A percentile compares a stretch with the other conserved stretches of the same genome.
Conservation (phyloP, 148 eudicot species). For the Salicornia ramosissima region DNA sequence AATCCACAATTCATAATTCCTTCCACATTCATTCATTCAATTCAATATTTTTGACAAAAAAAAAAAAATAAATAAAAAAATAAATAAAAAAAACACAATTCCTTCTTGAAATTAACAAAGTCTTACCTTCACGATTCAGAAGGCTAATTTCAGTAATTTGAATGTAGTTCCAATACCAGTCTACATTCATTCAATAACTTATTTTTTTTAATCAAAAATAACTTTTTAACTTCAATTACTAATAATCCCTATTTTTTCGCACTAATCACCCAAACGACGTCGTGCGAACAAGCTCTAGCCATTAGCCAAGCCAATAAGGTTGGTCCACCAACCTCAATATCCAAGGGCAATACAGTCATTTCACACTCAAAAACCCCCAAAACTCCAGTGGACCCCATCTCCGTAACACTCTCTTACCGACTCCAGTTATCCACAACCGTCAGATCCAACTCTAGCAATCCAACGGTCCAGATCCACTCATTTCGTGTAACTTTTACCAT, state of each 20-base stretch:
- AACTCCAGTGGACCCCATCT: not conserved
- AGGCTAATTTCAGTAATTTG: slow-evolving; percentile 4
- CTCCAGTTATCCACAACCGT: slow-evolving; percentile 16
- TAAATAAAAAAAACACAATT: not conserved
- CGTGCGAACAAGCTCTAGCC: slow-evolving; percentile 7
- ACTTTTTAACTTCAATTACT: not conserved
- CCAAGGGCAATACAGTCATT: slow-evolving; percentile 15
- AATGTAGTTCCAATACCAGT: slow-evolving; percentile 10
- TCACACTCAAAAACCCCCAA: not conserved
- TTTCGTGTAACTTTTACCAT: not conserved
- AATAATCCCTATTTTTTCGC: not conserved
- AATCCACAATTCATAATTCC: too few species aligned
- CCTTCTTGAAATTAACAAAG: not conserved
- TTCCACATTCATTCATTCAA: too few species aligned
- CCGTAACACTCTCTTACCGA: slow-evolving; percentile 18
- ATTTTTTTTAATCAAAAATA: too few species aligned
- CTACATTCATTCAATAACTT: slow-evolving; percentile 16
- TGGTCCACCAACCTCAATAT: slow-evolving; percentile 13
- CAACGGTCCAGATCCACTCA: slow-evolving; percentile 7
- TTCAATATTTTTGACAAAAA: too few species aligned
- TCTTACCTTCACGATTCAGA: not conserved
- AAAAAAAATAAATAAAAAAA: too few species aligned
- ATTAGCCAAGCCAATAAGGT: slow-evolving; percentile 1
- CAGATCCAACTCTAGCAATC: not conserved
- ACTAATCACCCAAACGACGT: slow-evolving; percentile 10